Percentiles rank a stretch among this genome's conserved stretches.
phyloP scores from a whole-genome alignment of 331 rosid species.

The Cydonia oblonga region DNA sequence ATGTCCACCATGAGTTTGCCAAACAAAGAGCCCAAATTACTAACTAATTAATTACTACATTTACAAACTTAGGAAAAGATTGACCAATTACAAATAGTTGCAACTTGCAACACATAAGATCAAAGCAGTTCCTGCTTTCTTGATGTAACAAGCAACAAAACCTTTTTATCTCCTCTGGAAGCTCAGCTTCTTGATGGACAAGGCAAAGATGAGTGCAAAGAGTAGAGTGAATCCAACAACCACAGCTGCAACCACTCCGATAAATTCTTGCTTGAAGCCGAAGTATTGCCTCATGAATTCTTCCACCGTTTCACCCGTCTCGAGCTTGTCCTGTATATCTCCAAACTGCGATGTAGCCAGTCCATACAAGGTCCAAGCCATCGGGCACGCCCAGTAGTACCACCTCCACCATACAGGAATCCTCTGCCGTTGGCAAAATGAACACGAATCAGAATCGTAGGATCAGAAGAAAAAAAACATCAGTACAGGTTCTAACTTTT shows the following conservation, averaged over 20 bases:
- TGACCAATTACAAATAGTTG: no score
- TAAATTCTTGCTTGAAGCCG: constrained; percentile 26
- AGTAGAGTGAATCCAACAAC: constrained; percentile 18
- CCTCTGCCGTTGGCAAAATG: not conserved
- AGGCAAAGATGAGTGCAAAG: constrained; percentile 24
- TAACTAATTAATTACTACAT: no score
- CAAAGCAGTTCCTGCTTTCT: not conserved
- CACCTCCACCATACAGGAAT: constrained; percentile 44
- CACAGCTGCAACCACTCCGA: constrained; percentile 21
- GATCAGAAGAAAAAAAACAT: not conserved
- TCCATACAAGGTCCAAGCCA: constrained; percentile 39
- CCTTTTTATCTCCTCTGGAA: constrained; percentile 18
- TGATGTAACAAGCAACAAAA: not conserved
- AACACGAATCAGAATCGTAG: not conserved
- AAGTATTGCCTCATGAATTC: constrained; percentile 26
- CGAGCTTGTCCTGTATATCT: constrained; percentile 12
- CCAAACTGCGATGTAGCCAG: constrained; percentile 40
- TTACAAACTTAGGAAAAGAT: no score
- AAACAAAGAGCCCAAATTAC: no score
- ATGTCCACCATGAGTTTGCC: no score
- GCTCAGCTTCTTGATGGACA: constrained; percentile 18
- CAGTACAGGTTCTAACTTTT: not conserved
- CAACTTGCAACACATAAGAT: not conserved
- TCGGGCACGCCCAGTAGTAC: constrained; percentile 22
- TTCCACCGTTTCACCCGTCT: constrained; percentile 18